phyloP scores from a whole-genome alignment of 129 eudicot species.

The Tanacetum coccineum region DNA sequence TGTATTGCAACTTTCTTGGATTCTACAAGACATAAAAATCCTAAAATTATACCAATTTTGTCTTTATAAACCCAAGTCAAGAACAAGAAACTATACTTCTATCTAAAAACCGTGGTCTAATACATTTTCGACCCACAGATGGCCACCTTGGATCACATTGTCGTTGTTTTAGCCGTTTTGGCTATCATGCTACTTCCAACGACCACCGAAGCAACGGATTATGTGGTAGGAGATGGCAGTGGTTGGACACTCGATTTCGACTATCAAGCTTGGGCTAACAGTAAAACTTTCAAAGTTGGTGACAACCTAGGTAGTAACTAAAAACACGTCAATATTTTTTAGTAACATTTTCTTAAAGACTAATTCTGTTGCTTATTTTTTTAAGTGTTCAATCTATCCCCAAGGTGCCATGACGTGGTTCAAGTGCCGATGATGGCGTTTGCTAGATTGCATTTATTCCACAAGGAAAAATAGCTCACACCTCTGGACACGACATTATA shows the following conservation, averaged over 20 bases:
- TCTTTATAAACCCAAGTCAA: neutral
- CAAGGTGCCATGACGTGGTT: constrained; percentile 35
- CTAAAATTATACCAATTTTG: neutral
- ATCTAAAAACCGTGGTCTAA: neutral
- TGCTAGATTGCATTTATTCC: constrained; percentile 26
- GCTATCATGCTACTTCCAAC: too few species aligned
- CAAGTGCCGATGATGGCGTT: constrained; percentile 27
- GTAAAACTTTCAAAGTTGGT: constrained; percentile 19
- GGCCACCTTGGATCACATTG: too few species aligned
- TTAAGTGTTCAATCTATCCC: constrained; percentile 37
- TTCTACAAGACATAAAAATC: neutral
- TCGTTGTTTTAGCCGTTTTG: too few species aligned
- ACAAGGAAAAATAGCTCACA: constrained; percentile 17
- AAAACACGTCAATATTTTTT: neutral
- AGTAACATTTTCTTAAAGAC: too few species aligned
- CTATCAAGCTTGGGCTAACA: too few species aligned
- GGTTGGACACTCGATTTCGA: too few species aligned
- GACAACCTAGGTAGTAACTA: constrained; percentile 31
- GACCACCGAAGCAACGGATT: too few species aligned
- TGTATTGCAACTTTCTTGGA: too few species aligned
- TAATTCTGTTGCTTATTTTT: neutral
- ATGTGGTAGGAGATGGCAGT: too few species aligned
- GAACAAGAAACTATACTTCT: neutral
- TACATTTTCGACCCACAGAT: neutral
- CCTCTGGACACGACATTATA: constrained; percentile 31